Base-by-base conservation (phyloP, 768 basidiomycete genomes). In the Macrolepiota dolichaula region DNA sequence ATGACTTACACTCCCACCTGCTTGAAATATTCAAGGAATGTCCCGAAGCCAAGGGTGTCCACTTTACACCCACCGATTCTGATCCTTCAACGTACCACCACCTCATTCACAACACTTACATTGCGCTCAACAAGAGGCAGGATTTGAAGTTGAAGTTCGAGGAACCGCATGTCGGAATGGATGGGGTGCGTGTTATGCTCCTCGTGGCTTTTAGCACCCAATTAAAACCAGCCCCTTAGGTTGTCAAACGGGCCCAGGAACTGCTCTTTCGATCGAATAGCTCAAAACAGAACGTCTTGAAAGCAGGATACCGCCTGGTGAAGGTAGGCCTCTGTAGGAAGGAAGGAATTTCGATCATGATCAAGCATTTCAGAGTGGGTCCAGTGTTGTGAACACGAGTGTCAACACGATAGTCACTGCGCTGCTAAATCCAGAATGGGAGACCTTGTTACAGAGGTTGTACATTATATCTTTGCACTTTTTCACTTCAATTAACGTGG, bases 351-450 rank as follows among this genome's bases (percentile, higher is more conserved):
- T 9, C 3, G 19, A 24, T 27, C 22, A 24, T 37, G 25, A 40
- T 38, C 15, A 12, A 38, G 12, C 36, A 37, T 24, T 24, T n/a
- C 52, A 61, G 59, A 36, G 44, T 37, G 50, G 53, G 19, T 36
- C 37, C n/a, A 79, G 79, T 7, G 77, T 90, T 52, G 76, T 75
- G 15, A 91, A 87, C 66, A 77, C 76, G 59, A 86, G 85, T 64
- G 77, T 90, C 15, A 95, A 94, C 69, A 92, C 92, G 0, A 80
- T 85, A n/a, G 74, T 91, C 35, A 87, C 86, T 12, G 83, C 82
- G 0, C 73, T 95, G 17, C 81, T 87, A 63, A 77, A 79, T 0
- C 76, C 79, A 0, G 84, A 87, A 61, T 95, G 92, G 92, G 81
- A 84, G 55, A 70, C 67, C 1, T 74, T 94, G 12, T 73, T 92